A percentile compares a stretch with the other conserved stretches of the same genome.
phyloP scores from a whole-genome alignment of 73 alveolate species.

The Tetrahymena borealis region DNA sequence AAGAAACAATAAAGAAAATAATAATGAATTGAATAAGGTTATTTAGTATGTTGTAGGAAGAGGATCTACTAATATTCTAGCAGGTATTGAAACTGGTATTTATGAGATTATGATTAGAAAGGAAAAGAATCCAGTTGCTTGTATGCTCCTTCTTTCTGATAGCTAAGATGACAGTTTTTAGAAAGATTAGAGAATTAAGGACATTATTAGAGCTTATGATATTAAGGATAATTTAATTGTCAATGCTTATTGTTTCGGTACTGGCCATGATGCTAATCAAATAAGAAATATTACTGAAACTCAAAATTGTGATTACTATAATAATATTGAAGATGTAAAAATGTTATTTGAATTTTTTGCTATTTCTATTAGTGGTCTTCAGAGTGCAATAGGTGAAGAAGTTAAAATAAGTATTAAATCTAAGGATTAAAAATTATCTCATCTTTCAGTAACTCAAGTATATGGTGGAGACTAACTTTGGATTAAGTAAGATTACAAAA shows the following conservation, averaged over 20 bases:
- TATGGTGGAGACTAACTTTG: not conserved
- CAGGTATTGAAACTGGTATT: conserved; percentile 35
- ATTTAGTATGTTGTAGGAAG: not conserved
- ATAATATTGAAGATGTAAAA: conserved; percentile 33
- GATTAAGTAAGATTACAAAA: not conserved
- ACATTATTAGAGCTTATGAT: conserved; percentile 26
- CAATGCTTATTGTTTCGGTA: conserved; percentile 74
- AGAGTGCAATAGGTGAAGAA: conserved; percentile 42
- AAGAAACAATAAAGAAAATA: conserved; percentile 17
- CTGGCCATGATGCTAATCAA: conserved; percentile 68
- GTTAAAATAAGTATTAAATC: conserved; percentile 11
- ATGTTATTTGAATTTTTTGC: conserved; percentile 25
- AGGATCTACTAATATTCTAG: conserved; percentile 26
- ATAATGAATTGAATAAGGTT: not conserved
- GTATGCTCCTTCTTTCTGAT: conserved; percentile 65
- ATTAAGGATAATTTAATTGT: conserved; percentile 49
- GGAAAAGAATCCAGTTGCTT: conserved; percentile 50
- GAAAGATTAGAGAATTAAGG: conserved; percentile 18
- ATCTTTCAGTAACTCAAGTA: not conserved
- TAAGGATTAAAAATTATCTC: not conserved
- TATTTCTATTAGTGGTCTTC: conserved; percentile 40
- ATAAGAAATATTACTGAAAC: conserved; percentile 61
- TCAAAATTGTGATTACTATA: conserved; percentile 62
- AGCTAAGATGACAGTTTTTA: conserved; percentile 59
- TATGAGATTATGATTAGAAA: conserved; percentile 46